Evolutionary conservation across 306 rosid genomes (phyloP).

Genomic region (Begonia peltatifolia): DNA sequence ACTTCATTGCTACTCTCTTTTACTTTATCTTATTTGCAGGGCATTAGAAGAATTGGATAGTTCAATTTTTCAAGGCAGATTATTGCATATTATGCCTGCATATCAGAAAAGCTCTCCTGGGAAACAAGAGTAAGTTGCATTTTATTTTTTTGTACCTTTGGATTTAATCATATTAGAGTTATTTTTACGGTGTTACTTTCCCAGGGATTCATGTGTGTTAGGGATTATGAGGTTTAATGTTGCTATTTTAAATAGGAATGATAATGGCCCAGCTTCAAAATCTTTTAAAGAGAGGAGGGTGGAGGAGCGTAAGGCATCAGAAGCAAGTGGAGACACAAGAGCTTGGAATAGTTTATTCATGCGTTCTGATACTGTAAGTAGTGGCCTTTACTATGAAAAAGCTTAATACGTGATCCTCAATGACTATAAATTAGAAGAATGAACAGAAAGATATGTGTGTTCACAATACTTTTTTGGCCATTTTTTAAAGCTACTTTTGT

Average conservation of each 20-base stretch:
- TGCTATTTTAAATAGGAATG: slow-evolving; percentile 21
- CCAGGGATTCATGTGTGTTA: too few relatives aligned
- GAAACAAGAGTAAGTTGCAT: slow-evolving; percentile 42
- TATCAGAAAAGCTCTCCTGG: slow-evolving; percentile 30
- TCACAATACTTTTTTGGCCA: too few relatives aligned
- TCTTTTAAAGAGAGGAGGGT: slow-evolving; percentile 55
- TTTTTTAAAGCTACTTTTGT: too few relatives aligned
- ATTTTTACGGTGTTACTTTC: too few relatives aligned
- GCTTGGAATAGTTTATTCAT: slow-evolving; percentile 93
- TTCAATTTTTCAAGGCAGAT: slow-evolving; percentile 82
- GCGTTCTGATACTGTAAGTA: slow-evolving; percentile 80
- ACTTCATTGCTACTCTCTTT: not conserved
- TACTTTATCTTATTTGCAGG: slow-evolving; percentile 17
- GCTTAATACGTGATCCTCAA: too few relatives aligned
- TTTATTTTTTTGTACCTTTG: not conserved
- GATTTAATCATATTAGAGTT: not conserved
- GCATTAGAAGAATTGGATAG: slow-evolving; percentile 60
- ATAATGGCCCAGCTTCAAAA: slow-evolving; percentile 34
- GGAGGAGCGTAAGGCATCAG: slow-evolving; percentile 68
- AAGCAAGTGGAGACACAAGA: slow-evolving; percentile 82
- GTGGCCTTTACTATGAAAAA: not conserved
- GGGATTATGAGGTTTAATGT: too few relatives aligned
- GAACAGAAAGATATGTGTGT: too few relatives aligned
- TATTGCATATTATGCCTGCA: slow-evolving; percentile 85
- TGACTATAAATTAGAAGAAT: too few relatives aligned